Base-by-base conservation (phyloP, 2,329 filamentous ascomycete genomes). In the Monosporascus sp. region DNA sequence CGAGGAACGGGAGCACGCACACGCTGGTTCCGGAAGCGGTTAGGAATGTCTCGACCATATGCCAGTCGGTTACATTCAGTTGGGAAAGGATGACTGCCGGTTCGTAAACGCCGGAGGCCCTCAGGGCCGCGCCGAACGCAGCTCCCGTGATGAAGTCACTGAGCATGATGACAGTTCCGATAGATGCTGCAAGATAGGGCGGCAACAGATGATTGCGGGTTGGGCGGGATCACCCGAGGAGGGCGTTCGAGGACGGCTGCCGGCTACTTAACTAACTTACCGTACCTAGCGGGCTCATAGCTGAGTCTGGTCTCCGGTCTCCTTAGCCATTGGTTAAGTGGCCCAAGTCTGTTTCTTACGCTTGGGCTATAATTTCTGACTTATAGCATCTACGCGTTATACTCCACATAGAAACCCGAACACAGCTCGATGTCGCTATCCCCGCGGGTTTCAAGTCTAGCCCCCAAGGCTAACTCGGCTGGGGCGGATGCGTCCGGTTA, bases 11-110 rank as follows among this genome's bases (percentile, higher is more conserved):
- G 25, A 31, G 53, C 36, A 71, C 82, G 66, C 74, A 86, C 81
- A 80, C 78, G 69, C 81, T 86, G 59, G 74, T 77, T 25, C 80
- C 83, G 9, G 81, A 81, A 3, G 84, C 86, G 1, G 80, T 76
- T 4, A 88, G 68, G 61, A 88, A 88, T 9, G 77, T 76, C 67
- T 86, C 78, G 31, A 85, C 65, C 85, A 88, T 88, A 64, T 85
- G 82, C 68, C 80, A 87, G 63, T 85, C 78, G 48, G 77, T 69
- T 46, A 87, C 71, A 24, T 72, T 75, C 70, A 88, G 77, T 70
- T 88, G 86, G 8, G 74, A 70, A 53, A 82, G 67, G 59, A 89
- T 84, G 47, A 85, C 74, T 0, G 76, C 71, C 0, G 85, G 85
- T 38, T 78, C 72, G 61, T 80, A 80, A 52, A 88, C 81, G 31